These are phyloP conservation scores for Trichoderma endophyticum DNA, from an alignment of 2,329 filamentous ascomycete species.

Conservation along the genomic window DNA sequence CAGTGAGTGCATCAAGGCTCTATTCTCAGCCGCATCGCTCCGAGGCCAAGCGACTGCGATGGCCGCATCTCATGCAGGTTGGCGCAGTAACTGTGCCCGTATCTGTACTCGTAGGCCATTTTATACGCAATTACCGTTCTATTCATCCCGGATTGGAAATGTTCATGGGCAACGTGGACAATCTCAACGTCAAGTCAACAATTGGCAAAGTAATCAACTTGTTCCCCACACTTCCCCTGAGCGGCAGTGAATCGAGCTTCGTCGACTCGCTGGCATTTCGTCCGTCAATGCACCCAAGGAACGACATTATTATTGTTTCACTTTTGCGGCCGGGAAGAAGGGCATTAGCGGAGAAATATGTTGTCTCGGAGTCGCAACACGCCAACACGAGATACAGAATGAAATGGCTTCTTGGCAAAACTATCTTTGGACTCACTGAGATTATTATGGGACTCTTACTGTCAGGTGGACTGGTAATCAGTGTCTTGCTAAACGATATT, in stretches of 20 bases:
- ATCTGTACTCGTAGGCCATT: not conserved
- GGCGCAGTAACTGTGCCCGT: not conserved
- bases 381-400: not conserved
- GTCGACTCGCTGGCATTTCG: not conserved
- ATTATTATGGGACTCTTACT: not conserved
- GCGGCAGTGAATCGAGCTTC: not conserved
- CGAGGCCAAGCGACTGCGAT: not conserved
- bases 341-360: not conserved
- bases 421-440: not conserved
- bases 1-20: not conserved
- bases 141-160: not conserved
- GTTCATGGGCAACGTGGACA: not conserved
- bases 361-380: not conserved
- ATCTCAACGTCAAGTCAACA: not conserved
- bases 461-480: not conserved
- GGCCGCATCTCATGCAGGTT: not conserved
- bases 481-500: not conserved
- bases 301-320: not conserved
- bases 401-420: not conserved
- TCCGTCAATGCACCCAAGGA: not conserved
- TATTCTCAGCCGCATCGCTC: not conserved
- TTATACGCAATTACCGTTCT: not conserved
- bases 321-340: not conserved
- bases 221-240: not conserved
- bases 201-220: not conserved